These are phyloP conservation scores for Quercus robur DNA, from an alignment of 306 rosid genomes.

Conservation along the genomic window DNA sequence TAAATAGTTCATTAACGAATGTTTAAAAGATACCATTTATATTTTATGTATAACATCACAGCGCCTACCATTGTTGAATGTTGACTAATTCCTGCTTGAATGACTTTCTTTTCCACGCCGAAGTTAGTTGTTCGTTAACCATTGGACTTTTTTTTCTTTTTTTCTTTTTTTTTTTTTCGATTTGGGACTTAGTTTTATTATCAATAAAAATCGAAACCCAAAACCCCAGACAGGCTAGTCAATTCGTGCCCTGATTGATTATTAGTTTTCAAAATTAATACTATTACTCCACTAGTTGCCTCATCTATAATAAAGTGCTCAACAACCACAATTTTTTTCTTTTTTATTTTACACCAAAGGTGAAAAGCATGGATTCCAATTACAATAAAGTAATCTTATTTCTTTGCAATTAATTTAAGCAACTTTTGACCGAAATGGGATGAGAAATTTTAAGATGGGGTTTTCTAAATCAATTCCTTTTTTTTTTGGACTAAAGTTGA, in stretches of 20 bases:
- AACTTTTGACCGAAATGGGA: constrained; percentile 17
- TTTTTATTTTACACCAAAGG: neutral
- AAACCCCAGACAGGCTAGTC: neutral
- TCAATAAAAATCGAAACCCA: neutral
- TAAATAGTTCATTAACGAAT: too few species aligned
- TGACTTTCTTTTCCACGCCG: neutral
- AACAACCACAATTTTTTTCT: neutral
- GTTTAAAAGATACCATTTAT: neutral
- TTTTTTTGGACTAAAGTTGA: neutral
- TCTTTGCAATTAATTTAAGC: neutral
- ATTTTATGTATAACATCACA: neutral
- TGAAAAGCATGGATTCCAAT: neutral
- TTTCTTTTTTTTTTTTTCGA: too few species aligned
- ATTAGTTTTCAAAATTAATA: too few species aligned
- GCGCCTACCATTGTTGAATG: constrained; percentile 52
- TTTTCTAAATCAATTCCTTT: constrained; percentile 1
- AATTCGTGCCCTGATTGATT: neutral
- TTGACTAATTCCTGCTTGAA: neutral
- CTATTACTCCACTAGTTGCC: too few species aligned
- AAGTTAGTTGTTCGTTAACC: constrained; percentile 29
- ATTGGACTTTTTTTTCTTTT: neutral
- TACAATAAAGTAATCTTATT: constrained; percentile 3
- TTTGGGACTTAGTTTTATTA: neutral
- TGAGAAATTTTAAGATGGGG: neutral
- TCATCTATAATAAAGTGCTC: neutral